A percentile compares a stretch with the other conserved stretches of the same genome.
Evolutionary conservation across 2,329 filamentous ascomycete species (phyloP).

Genomic region (Talaromyces islandicus): DNA sequence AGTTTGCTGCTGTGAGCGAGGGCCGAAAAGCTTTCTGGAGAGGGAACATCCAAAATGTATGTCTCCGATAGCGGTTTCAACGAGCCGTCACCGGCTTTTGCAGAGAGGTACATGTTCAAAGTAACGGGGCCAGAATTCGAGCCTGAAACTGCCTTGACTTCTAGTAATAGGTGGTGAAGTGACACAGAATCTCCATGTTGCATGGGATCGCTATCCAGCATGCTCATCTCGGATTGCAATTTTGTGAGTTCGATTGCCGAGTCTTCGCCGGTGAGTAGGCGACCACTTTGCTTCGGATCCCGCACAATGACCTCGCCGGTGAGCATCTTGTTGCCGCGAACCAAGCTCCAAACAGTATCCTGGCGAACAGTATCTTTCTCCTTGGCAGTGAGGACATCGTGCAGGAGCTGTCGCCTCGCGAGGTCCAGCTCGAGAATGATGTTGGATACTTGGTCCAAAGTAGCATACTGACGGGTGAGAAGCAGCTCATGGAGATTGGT

Average conservation of each 20-base stretch:
- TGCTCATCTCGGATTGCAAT: slow-evolving; percentile 91
- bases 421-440: slow-evolving; percentile 80
- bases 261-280: slow-evolving; percentile 85
- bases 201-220: slow-evolving; percentile 76
- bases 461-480: slow-evolving; percentile 71
- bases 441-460: slow-evolving; percentile 72
- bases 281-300: slow-evolving; percentile 74
- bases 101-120: slow-evolving; percentile 71
- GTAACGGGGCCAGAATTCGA: slow-evolving; percentile 69
- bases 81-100: slow-evolving; percentile 59
- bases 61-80: slow-evolving; percentile 72
- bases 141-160: slow-evolving; percentile 76
- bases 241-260: slow-evolving; percentile 87
- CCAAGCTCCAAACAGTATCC: slow-evolving; percentile 91
- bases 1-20: slow-evolving; percentile 62
- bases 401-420: slow-evolving; percentile 80
- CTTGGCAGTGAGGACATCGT: slow-evolving; percentile 83
- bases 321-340: slow-evolving; percentile 88
- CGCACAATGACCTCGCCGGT: slow-evolving; percentile 92
- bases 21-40: slow-evolving; percentile 64
- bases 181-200: slow-evolving; percentile 61
- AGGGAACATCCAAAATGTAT: slow-evolving; percentile 70
- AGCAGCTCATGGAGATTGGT: slow-evolving; percentile 91
- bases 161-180: slow-evolving; percentile 74
- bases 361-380: slow-evolving; percentile 79